Percentiles rank a stretch among this genome's conserved stretches.
Evolutionary conservation across 78 protist genomes (phyloP).

Genomic region (Diacronema lutheri): DNA sequence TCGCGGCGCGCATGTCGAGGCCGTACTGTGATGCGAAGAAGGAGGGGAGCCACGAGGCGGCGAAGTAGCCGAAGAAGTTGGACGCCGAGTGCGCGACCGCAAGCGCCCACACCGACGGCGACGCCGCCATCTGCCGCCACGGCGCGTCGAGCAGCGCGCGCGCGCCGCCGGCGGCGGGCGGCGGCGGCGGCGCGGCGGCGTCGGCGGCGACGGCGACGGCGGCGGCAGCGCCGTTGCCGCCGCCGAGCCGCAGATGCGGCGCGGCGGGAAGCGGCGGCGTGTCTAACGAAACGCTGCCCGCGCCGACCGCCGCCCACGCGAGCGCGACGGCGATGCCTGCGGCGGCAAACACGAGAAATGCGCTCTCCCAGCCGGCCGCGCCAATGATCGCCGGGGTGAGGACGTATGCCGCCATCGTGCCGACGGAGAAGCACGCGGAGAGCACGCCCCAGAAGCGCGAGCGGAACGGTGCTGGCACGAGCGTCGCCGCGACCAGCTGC

Average conservation of each 20-base stretch:
- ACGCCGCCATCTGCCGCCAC: not conserved
- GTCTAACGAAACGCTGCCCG: too few species aligned
- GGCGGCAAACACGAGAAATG: not conserved
- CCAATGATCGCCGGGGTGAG: not conserved
- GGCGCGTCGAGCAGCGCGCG: not conserved
- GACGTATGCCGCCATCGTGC: not conserved
- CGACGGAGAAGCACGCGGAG: not conserved
- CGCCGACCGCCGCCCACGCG: not conserved
- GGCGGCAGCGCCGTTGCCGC: not conserved
- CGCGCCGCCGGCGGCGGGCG: not conserved
- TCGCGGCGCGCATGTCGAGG: not conserved
- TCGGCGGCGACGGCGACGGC: not conserved
- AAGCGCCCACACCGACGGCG: constrained; percentile 5
- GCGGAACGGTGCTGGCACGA: not conserved
- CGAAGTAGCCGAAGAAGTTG: not conserved
- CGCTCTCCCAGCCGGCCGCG: not conserved
- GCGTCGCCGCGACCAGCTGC: not conserved
- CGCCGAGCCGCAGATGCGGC: not conserved
- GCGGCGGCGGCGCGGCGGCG: not conserved
- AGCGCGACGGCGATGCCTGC: not conserved
- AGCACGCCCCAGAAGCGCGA: constrained; percentile 2
- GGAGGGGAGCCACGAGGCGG: constrained; percentile 1
- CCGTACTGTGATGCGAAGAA: not conserved
- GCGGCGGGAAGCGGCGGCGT: not conserved
- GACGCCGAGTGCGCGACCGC: not conserved